These are phyloP conservation scores for Alternaria postmessia DNA, from an alignment of 2,329 filamentous ascomycete species.

Conservation along the genomic window DNA sequence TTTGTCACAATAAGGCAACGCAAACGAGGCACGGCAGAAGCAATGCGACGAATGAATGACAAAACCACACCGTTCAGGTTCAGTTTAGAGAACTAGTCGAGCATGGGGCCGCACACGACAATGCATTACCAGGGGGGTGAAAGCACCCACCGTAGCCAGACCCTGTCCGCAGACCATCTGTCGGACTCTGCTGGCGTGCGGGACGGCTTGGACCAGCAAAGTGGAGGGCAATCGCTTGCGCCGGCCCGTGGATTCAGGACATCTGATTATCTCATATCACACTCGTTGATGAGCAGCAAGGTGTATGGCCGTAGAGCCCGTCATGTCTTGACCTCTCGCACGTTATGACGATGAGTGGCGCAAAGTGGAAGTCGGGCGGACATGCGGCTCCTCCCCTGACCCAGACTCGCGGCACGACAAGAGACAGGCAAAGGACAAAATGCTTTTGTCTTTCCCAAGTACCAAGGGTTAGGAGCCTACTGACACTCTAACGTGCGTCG, in stretches of 20 bases:
- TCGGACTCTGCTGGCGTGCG: conserved; percentile 50
- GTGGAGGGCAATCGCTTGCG: conserved; percentile 49
- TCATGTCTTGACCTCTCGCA: conserved; percentile 10
- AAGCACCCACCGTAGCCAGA: conserved; percentile 45
- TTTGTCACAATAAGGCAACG: conserved; percentile 49
- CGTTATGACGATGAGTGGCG: conserved; percentile 11
- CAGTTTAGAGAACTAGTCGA: conserved; percentile 38
- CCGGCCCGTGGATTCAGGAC: conserved; percentile 39
- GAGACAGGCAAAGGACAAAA: conserved; percentile 31
- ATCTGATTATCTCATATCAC: conserved; percentile 16
- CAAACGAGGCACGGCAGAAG: conserved; percentile 53
- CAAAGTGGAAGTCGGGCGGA: conserved; percentile 17
- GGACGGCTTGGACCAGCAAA: conserved; percentile 51
- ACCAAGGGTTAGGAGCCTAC: conserved; percentile 43
- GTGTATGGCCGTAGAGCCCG: conserved; percentile 10
- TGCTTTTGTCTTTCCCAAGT: conserved; percentile 45
- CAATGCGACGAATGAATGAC: conserved; percentile 48
- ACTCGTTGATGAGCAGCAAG: conserved; percentile 23
- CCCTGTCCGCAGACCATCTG: conserved; percentile 44
- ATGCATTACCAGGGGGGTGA: conserved; percentile 43
- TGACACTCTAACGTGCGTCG: conserved; percentile 39
- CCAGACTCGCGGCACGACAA: conserved; percentile 44
- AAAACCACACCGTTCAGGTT: conserved; percentile 49
- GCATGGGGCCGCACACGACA: conserved; percentile 45
- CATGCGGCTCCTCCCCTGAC: conserved; percentile 49